These are phyloP conservation scores for Plasmopara viticola DNA, from an alignment of 352 stramenopile genomes.

Conservation along the genomic window DNA sequence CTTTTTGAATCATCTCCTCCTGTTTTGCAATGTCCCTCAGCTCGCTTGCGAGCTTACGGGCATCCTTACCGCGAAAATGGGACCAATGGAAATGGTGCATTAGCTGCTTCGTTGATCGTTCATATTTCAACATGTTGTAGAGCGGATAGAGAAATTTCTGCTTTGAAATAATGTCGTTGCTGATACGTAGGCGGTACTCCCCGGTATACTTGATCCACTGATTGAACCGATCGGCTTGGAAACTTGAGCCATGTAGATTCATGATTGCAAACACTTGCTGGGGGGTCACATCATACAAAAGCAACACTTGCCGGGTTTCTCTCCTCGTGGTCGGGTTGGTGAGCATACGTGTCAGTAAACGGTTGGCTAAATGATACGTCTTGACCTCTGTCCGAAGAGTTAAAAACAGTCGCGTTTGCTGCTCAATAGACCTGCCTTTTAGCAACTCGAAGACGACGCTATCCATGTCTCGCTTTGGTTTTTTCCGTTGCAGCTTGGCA, in stretches of 20 bases:
- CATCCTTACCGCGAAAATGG: not conserved
- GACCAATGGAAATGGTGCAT: not conserved
- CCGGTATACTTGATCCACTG: not conserved
- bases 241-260: not conserved
- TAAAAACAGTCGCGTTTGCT: not conserved
- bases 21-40: not conserved
- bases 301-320: not conserved
- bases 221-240: not conserved
- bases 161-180: not conserved
- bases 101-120: not conserved
- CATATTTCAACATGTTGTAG: not conserved
- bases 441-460: not conserved
- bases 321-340: not conserved
- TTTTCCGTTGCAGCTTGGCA: not conserved
- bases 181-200: not conserved
- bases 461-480: not conserved
- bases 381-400: not conserved
- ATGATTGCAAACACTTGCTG: not conserved
- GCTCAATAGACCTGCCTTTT: not conserved
- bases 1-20: not conserved
- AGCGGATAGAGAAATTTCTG: not conserved
- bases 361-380: not conserved
- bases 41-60: not conserved
- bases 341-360: not conserved
- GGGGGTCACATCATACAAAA: too few relatives aligned